Evolutionary conservation across 129 eudicot genomes (phyloP).

Genomic region (Pulicaria dysenterica): DNA sequence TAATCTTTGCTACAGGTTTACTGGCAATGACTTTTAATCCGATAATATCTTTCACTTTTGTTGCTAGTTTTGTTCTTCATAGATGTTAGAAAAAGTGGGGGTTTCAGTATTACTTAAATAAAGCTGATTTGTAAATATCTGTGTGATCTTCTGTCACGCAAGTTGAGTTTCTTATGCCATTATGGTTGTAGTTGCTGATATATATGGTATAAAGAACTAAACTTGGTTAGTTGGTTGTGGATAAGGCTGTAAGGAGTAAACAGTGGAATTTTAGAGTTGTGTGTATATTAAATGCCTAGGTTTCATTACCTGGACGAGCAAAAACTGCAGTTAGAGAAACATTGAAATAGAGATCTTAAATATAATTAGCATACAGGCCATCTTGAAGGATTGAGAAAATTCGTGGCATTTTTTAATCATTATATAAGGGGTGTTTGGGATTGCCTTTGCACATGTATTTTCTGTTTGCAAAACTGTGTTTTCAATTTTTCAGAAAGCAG

Average conservation of each 20-base stretch:
- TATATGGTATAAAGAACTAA: not conserved
- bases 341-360: not conserved
- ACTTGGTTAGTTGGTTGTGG: not conserved
- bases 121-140: not conserved
- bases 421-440: not conserved
- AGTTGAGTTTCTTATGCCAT: not conserved
- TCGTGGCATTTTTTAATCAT: not conserved
- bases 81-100: not conserved
- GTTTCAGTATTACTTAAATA: slow-evolving; percentile 13
- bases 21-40: not conserved
- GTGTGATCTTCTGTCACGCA: not conserved
- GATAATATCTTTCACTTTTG: not conserved
- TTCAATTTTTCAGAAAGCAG: too few species aligned
- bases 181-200: slow-evolving; percentile 1
- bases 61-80: slow-evolving; percentile 7
- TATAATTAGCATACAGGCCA: not conserved
- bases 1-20: not conserved
- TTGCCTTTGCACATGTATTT: too few species aligned
- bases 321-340: not conserved
- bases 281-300: not conserved
- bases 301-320: not conserved
- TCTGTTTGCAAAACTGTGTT: too few species aligned
- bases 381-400: too few species aligned
- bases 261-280: not conserved
- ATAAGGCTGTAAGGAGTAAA: not conserved